A percentile compares a stretch with the other conserved stretches of the same genome.
phyloP scores from a whole-genome alignment of 345 rosid species.

The Erysimum cheiranthoides region DNA sequence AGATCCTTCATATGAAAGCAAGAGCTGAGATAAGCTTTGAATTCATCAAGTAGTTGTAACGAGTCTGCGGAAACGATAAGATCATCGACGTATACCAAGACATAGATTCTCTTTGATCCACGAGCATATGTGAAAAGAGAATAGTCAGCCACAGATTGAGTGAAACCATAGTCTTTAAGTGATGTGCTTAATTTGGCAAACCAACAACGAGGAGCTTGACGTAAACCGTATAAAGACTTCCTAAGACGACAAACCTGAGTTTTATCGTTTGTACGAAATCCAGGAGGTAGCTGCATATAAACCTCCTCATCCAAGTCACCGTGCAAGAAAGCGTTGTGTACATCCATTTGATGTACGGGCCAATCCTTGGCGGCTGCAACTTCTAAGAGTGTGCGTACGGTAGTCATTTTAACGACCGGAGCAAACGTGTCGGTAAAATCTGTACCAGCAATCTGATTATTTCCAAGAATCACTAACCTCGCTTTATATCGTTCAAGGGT shows the following conservation, averaged over 20 bases:
- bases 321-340: not conserved
- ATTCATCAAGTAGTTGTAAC: accelerated
- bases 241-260: not conserved
- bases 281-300: not conserved
- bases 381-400: accelerated
- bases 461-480: accelerated
- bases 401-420: not conserved
- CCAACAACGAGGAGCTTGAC: not conserved
- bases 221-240: not conserved
- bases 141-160: not conserved
- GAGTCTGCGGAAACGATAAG: not conserved
- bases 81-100: not conserved
- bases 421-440: not conserved
- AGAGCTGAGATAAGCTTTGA: not conserved
- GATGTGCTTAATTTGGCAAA: not conserved
- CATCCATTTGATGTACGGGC: not conserved
- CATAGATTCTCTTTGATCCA: too few relatives aligned
- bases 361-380: not conserved
- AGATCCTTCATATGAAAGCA: not conserved
- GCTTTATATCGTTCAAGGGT: not conserved
- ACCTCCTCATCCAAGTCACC: not conserved
- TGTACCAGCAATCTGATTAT: not conserved
- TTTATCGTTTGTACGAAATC: not conserved
- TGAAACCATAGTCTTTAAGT: not conserved
- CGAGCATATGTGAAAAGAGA: not conserved